Evolutionary conservation across 78 protist species (phyloP), one percentile per base, ranked within the genome.

Genomic region (Dictyostelium brefeldianum): DNA sequence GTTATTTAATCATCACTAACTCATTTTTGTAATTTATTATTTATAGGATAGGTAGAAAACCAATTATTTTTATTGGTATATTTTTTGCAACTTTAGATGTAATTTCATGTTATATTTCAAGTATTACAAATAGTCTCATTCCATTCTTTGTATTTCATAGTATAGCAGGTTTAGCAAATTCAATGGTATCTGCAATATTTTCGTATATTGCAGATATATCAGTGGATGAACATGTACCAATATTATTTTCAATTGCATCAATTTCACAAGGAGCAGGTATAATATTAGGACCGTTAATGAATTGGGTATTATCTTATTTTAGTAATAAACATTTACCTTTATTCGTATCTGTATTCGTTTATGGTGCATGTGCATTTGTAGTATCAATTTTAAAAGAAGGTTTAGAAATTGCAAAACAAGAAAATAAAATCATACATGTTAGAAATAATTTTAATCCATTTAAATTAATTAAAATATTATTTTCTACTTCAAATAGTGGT

Each of bases 121-220:
- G 36, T 71, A 71, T 20, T 41, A 71, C 57, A 0, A 71, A 71
- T 27, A 71, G 22, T 71, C 20, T 71, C 18, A 5, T 36, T 7
- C 3, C 6, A 36, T 71, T 36, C 20, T 71, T 20, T 43, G 10
- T 71, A 0, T 20, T 20, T 10, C 78, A 71, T 27, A 29, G 36
- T 5, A 18, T 25, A 6, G 41, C n/a, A 2, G 65, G 47, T 3
- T 14, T 56, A 1, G 54, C 6, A 0, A 31, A 31, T 15, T 71
- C 62, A 27, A 18, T 80, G 3, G 48, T 47, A 18, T 29, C 51
- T 0, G 53, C 78, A 20, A 53, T 47, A 3, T 47, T 20, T n/a
- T 71, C 78, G 17, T 71, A 17, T 71, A 20, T 71, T 4, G 46
- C 78, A 12, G 78, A 71, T 71, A 17, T 71, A 12, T 25, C 78